Evolutionary conservation across 2,329 filamentous ascomycete species (phyloP).

Genomic region (Hortaea werneckii): DNA sequence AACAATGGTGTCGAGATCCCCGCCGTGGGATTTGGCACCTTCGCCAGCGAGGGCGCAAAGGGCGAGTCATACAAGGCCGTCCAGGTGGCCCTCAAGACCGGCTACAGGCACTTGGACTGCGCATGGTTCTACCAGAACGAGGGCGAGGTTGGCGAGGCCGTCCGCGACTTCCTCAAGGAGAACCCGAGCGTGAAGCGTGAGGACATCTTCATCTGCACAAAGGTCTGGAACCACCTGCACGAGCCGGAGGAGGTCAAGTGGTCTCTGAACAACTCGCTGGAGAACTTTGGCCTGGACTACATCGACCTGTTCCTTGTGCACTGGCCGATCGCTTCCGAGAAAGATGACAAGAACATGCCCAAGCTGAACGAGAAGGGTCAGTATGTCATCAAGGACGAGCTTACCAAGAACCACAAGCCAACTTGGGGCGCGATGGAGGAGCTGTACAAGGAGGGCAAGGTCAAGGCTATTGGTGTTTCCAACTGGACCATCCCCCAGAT

Average conservation of each 20-base stretch:
- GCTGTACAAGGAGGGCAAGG: conserved; percentile 44
- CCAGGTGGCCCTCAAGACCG: conserved; percentile 38
- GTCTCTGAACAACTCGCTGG: conserved; percentile 25
- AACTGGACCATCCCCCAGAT: conserved; percentile 40
- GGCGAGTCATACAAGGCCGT: conserved; percentile 49
- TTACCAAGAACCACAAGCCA: conserved; percentile 56
- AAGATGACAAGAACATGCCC: conserved; percentile 36
- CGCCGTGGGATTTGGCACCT: conserved; percentile 55
- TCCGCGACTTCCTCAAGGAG: conserved; percentile 46
- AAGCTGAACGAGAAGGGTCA: conserved; percentile 44
- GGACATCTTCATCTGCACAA: conserved; percentile 43
- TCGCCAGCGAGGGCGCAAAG: conserved; percentile 53
- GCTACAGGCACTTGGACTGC: conserved; percentile 47
- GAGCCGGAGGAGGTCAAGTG: conserved; percentile 28
- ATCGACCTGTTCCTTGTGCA: conserved; percentile 28
- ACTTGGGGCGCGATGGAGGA: conserved; percentile 55
- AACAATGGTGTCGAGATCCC: conserved; percentile 52
- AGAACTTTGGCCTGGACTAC: conserved; percentile 25
- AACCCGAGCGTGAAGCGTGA: conserved; percentile 36
- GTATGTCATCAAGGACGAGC: conserved; percentile 53
- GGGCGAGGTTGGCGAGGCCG: conserved; percentile 42
- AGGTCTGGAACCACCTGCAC: conserved; percentile 45
- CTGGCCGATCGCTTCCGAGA: conserved; percentile 43
- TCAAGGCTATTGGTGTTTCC: conserved; percentile 43
- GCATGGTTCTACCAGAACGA: conserved; percentile 48